phyloP scores from a whole-genome alignment of 257 asterid species.

The Solanum etuberosum region DNA sequence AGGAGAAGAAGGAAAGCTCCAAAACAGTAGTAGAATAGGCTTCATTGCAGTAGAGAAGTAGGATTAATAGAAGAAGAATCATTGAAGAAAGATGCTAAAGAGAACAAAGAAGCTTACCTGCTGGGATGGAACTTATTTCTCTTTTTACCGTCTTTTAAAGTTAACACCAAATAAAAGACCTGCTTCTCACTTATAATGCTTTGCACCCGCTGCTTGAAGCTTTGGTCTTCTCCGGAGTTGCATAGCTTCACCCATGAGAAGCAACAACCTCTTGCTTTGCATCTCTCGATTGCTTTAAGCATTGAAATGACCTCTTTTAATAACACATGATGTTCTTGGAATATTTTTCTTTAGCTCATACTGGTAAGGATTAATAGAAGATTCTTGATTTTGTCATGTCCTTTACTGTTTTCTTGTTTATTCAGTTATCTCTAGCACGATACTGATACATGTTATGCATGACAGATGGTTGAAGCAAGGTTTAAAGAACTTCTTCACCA shows the following conservation, averaged over 20 bases:
- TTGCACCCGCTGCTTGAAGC: neutral
- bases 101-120: neutral
- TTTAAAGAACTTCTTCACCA: constrained; percentile 69
- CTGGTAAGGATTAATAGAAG: neutral
- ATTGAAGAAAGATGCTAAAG: neutral
- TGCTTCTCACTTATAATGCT: neutral
- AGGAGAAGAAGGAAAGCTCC: neutral
- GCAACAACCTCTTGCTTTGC: neutral
- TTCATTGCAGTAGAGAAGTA: neutral
- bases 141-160: neutral
- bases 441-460: neutral
- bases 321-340: neutral
- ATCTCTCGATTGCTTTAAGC: neutral
- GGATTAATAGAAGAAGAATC: neutral
- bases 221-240: neutral
- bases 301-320: neutral
- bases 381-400: neutral
- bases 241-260: neutral
- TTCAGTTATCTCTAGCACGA: neutral
- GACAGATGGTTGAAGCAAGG: constrained; percentile 89
- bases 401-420: neutral
- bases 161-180: neutral
- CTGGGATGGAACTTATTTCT: neutral
- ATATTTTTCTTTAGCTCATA: neutral
- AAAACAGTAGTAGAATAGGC: neutral